These are phyloP conservation scores for Hypoxylon perforatum DNA, from an alignment of 495 filamentous ascomycete species.

Conservation along the genomic window DNA sequence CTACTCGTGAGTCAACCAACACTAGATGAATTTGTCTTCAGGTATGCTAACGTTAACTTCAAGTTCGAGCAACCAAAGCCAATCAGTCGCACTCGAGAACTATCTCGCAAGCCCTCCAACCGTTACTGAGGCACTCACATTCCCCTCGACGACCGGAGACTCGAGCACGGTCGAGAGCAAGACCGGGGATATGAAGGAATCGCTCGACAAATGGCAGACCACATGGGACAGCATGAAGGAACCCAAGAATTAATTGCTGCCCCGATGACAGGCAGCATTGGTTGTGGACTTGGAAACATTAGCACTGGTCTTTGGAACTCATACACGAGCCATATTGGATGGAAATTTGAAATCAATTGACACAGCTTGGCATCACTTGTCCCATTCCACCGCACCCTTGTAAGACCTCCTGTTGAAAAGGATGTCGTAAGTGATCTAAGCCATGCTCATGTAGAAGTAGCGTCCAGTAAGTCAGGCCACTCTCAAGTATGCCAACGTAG, in stretches of 20 bases:
- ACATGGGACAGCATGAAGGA: slow-evolving; percentile 3
- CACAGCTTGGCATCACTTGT: too few species aligned
- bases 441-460: too few species aligned
- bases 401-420: too few species aligned
- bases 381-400: too few species aligned
- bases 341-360: too few species aligned
- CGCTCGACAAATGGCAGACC: slow-evolving; percentile 9
- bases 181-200: not conserved
- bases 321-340: too few species aligned
- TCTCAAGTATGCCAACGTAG: too few species aligned
- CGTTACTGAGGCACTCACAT: not conserved
- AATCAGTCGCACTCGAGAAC: not conserved
- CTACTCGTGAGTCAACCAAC: slow-evolving; percentile 3
- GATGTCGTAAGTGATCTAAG: too few species aligned
- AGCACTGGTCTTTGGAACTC: not conserved
- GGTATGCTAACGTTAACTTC: not conserved
- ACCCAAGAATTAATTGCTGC: not conserved
- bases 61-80: not conserved
- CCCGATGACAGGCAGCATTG: not conserved
- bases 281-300: not conserved
- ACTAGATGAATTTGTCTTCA: not conserved
- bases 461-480: too few species aligned
- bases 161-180: not conserved
- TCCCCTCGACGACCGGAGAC: not conserved
- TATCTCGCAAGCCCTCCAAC: slow-evolving; percentile 12